Evolutionary conservation across 345 rosid genomes (phyloP).

Genomic region (Brassica carinata): DNA sequence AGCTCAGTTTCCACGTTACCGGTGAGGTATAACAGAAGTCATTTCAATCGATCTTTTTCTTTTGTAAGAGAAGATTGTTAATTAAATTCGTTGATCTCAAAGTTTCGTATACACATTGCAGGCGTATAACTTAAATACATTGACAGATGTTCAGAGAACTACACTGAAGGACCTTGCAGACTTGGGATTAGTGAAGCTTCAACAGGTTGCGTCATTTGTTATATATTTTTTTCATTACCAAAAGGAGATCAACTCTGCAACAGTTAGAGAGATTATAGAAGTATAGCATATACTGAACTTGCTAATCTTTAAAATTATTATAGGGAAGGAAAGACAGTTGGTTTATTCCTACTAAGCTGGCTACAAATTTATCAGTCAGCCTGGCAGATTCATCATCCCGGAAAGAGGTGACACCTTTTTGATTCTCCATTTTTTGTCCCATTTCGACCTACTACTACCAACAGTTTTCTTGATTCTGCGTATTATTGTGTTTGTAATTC

Average conservation of each 20-base stretch:
- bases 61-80: slow-evolving; percentile 15
- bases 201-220: slow-evolving; percentile 63
- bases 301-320: slow-evolving; percentile 8
- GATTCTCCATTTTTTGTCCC: neutral
- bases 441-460: neutral
- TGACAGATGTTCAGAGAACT: slow-evolving; percentile 68
- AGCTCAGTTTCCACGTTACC: slow-evolving; percentile 92
- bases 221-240: slow-evolving; percentile 12
- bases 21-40: slow-evolving; percentile 65
- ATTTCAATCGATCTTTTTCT: neutral
- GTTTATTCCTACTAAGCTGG: slow-evolving; percentile 95
- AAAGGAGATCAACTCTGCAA: neutral
- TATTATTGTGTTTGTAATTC: slow-evolving; percentile 18
- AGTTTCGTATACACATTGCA: slow-evolving; percentile 31
- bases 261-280: slow-evolving; percentile 17
- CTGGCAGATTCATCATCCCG: slow-evolving; percentile 83
- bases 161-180: slow-evolving; percentile 89
- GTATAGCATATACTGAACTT: slow-evolving; percentile 3
- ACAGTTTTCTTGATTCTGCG: slow-evolving; percentile 3
- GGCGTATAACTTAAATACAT: slow-evolving; percentile 88
- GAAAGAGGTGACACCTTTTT: slow-evolving; percentile 60
- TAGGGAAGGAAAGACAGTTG: slow-evolving; percentile 96
- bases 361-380: slow-evolving; percentile 87
- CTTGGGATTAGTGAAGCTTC: slow-evolving; percentile 95
- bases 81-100: neutral